phyloP scores from a whole-genome alignment of 2,329 filamentous ascomycete genomes.

The Colletotrichum spinosum region DNA sequence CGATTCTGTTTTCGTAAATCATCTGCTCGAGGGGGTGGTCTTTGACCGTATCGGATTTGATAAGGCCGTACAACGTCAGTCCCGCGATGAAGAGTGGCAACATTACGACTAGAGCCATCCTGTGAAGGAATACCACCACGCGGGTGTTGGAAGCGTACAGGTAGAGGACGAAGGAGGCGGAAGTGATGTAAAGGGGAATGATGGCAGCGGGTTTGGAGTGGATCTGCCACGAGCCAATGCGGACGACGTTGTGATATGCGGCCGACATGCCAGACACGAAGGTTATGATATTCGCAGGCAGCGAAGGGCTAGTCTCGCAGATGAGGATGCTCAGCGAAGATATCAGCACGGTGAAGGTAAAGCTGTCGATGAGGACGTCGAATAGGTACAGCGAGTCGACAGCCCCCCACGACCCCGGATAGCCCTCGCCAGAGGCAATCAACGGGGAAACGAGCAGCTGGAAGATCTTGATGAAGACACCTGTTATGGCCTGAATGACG shows the following conservation, averaged over 20 bases:
- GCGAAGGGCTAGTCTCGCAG: constrained; percentile 58
- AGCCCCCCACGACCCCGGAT: constrained; percentile 42
- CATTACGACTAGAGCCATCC: constrained; percentile 54
- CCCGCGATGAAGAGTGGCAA: constrained; percentile 50
- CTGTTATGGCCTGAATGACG: constrained; percentile 54
- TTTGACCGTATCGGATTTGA: constrained; percentile 44
- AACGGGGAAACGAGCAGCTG: constrained; percentile 50
- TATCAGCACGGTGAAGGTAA: constrained; percentile 57
- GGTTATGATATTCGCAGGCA: constrained; percentile 55
- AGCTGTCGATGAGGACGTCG: constrained; percentile 61
- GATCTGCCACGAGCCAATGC: constrained; percentile 60
- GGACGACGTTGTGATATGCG: constrained; percentile 49
- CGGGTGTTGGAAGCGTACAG: constrained; percentile 57
- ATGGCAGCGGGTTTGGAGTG: constrained; percentile 50
- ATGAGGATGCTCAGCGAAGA: constrained; percentile 59
- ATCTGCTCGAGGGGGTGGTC: constrained; percentile 62
- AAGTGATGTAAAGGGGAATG: constrained; percentile 52
- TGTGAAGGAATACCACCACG: constrained; percentile 55
- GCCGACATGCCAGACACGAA: constrained; percentile 55
- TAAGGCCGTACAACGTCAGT: constrained; percentile 49
- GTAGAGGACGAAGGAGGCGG: constrained; percentile 56
- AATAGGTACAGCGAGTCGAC: constrained; percentile 60
- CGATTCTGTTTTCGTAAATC: constrained; percentile 60
- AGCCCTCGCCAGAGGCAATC: constrained; percentile 38
- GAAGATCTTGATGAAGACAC: constrained; percentile 51